phyloP scores from a whole-genome alignment of 352 stramenopile genomes.

The Phytopythium oedochilum region DNA sequence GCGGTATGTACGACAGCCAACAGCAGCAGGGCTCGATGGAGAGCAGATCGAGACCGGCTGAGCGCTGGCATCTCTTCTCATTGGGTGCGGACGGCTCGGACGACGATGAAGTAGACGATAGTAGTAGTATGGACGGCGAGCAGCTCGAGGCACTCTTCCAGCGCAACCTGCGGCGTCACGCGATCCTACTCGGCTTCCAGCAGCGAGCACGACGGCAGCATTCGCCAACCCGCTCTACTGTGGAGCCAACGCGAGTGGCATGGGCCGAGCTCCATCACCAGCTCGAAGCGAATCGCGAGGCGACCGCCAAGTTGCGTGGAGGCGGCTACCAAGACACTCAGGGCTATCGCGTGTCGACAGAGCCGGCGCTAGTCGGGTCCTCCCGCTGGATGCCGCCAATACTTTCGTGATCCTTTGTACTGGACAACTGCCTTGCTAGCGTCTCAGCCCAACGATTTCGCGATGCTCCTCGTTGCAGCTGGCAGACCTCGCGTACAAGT shows the following conservation, averaged over 20 bases:
- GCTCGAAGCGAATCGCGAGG: slow-evolving; percentile 22
- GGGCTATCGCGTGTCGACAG: not conserved
- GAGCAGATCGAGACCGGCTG: slow-evolving; percentile 7
- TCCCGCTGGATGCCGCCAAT: slow-evolving; percentile 39
- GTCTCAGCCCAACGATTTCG: too few species aligned
- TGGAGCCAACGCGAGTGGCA: slow-evolving; percentile 10
- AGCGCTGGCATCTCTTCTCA: slow-evolving; percentile 12
- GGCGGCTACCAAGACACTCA: not conserved
- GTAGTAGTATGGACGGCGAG: slow-evolving; percentile 34
- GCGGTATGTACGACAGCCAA: not conserved
- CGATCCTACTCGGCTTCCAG: slow-evolving; percentile 55
- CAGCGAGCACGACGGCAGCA: slow-evolving; percentile 9
- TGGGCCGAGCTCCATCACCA: slow-evolving; percentile 36
- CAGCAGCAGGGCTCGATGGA: not conserved
- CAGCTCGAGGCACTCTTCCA: slow-evolving; percentile 57
- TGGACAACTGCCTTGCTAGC: too few species aligned
- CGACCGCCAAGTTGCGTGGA: too few species aligned
- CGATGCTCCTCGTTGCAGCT: too few species aligned
- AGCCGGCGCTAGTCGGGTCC: slow-evolving; percentile 36
- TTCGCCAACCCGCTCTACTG: slow-evolving; percentile 6
- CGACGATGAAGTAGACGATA: slow-evolving; percentile 15
- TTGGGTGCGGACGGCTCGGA: slow-evolving; percentile 13
- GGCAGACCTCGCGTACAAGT: too few species aligned
- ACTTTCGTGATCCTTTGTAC: not conserved
- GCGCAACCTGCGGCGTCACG: slow-evolving; percentile 51